Conservation (phyloP, 139 green algal species). For the Picochlorum sp. region DNA sequence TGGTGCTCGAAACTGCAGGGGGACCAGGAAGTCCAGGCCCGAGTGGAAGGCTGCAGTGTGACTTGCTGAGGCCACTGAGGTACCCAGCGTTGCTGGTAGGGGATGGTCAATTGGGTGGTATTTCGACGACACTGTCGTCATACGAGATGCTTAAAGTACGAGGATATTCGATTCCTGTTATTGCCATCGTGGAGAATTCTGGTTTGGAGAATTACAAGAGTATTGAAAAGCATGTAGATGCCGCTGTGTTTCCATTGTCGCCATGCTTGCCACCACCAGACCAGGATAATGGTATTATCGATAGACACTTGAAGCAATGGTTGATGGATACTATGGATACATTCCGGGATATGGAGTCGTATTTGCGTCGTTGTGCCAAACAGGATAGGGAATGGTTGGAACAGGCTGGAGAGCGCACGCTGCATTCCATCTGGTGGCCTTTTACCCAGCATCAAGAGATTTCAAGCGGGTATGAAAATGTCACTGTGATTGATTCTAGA, state of each 20-base stretch:
- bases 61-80: conserved; percentile 64
- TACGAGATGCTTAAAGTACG: conserved; percentile 61
- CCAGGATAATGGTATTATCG: conserved; percentile 22
- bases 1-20: conserved; percentile 87
- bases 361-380: conserved; percentile 33
- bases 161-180: conserved; percentile 63
- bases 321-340: conserved; percentile 29
- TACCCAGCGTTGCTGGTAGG: conserved; percentile 85
- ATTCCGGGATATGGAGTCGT: conserved; percentile 44
- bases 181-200: conserved; percentile 50
- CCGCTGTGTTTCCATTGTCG: background rate
- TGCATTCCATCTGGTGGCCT: conserved; percentile 80
- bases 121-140: conserved; percentile 77
- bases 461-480: background rate
- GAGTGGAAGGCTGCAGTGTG: conserved; percentile 70
- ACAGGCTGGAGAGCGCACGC: conserved; percentile 14
- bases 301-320: conserved; percentile 50
- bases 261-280: background rate
- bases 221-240: conserved; percentile 14
- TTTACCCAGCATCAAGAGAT: conserved; percentile 86
- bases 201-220: conserved; percentile 28
- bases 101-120: conserved; percentile 81
- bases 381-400: conserved; percentile 37
- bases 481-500: conserved; percentile 81
- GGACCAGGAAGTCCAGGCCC: conserved; percentile 77